Conservation (phyloP, 441 rosid species). For the Hypseocharis bilobata region DNA sequence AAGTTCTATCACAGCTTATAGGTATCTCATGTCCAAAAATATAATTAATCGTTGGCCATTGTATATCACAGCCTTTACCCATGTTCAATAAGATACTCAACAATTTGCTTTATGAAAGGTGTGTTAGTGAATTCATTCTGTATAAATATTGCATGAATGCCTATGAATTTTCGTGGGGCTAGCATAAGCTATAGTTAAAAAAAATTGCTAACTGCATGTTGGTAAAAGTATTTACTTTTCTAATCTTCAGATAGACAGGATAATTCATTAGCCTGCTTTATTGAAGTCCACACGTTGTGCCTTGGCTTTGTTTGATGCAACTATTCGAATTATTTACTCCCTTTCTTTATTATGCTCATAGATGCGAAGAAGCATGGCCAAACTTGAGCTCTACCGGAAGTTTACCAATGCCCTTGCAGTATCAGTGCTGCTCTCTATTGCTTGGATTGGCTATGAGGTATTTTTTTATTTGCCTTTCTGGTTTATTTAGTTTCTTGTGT, state of each 20-base stretch:
- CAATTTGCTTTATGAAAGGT: background rate
- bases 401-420: slow-evolving; percentile 42
- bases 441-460: slow-evolving; percentile 52
- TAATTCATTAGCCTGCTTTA: slow-evolving; percentile 1
- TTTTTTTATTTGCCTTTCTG: slow-evolving; percentile 4
- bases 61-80: background rate
- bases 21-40: background rate
- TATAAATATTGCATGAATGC: background rate
- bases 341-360: slow-evolving; percentile 12
- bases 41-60: background rate
- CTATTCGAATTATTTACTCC: background rate
- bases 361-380: slow-evolving; percentile 33
- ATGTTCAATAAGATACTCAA: background rate
- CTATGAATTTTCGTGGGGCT: background rate
- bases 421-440: slow-evolving; percentile 39
- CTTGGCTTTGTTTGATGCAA: slow-evolving; percentile 1
- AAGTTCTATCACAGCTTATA: background rate
- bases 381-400: slow-evolving; percentile 36
- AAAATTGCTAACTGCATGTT: background rate
- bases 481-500: background rate
- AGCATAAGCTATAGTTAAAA: background rate
- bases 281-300: slow-evolving; percentile 1
- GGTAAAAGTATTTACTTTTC: background rate
- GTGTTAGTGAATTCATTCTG: background rate
- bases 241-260: background rate